Evolutionary conservation across 23 red algal species (phyloP).

Genomic region (Porphyridium purpureum): DNA sequence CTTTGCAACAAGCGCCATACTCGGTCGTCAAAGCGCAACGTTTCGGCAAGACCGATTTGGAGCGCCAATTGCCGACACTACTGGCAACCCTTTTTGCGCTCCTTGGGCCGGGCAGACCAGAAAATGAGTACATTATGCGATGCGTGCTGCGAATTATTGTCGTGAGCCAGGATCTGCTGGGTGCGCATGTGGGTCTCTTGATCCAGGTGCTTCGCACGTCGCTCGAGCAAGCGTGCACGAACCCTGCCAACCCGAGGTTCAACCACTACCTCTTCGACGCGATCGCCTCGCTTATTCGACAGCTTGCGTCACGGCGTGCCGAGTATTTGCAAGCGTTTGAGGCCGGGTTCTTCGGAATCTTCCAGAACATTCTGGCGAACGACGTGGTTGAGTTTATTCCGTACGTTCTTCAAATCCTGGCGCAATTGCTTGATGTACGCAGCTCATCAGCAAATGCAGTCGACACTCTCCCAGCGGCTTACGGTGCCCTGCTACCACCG

Average conservation of each 20-base stretch:
- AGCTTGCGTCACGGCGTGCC: conserved; percentile 16
- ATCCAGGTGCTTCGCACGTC: too few species aligned
- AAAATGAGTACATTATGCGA: conserved; percentile 68
- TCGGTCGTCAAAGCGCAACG: background rate
- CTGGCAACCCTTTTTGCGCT: conserved; percentile 27
- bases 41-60: conserved; percentile 23
- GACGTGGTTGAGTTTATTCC: conserved; percentile 90
- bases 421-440: conserved; percentile 37
- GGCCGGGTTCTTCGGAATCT: conserved; percentile 33
- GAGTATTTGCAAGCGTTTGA: conserved; percentile 31
- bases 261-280: conserved; percentile 91
- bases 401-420: conserved; percentile 87
- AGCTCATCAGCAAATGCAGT: background rate
- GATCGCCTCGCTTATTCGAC: conserved; percentile 52
- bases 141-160: conserved; percentile 31
- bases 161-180: conserved; percentile 18
- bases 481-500: conserved; percentile 21
- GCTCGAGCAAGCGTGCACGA: conserved; percentile 13
- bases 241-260: conserved; percentile 66
- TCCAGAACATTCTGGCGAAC: conserved; percentile 41
- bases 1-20: background rate
- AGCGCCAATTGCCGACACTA: conserved; percentile 21
- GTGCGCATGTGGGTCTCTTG: conserved; percentile 17
- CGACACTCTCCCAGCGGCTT: conserved; percentile 4
- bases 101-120: background rate